A percentile compares a stretch with the other conserved stretches of the same genome.
Evolutionary conservation across 169 alveolate genomes (phyloP).

Genomic region (Eimeria acervulina): DNA sequence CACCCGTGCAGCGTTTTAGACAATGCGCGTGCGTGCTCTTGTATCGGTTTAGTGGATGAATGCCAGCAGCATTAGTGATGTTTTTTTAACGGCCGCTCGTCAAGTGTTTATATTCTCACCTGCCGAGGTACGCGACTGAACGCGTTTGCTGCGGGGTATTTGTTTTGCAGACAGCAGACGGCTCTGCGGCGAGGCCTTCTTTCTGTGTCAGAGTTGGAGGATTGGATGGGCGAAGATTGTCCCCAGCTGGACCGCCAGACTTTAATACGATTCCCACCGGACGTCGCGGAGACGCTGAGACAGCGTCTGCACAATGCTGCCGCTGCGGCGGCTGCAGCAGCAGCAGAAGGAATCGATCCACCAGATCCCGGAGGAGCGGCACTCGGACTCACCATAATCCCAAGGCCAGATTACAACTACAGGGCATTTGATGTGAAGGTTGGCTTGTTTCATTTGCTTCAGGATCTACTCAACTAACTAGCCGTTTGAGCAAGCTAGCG

Average conservation of each 20-base stretch:
- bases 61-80: background rate
- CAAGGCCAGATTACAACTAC: constrained; percentile 72
- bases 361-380: constrained; percentile 49
- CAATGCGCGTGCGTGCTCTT: background rate
- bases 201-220: constrained; percentile 78
- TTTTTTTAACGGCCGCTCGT: background rate
- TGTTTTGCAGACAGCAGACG: constrained; percentile 71
- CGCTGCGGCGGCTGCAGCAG: constrained; percentile 11
- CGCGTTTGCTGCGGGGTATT: background rate
- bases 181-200: constrained; percentile 81
- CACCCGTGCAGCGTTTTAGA: background rate
- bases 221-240: constrained; percentile 80
- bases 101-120: background rate
- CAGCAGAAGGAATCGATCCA: constrained; percentile 47
- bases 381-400: constrained; percentile 73
- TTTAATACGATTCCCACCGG: constrained; percentile 82
- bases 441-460: background rate
- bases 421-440: constrained; percentile 67
- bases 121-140: background rate
- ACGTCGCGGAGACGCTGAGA: constrained; percentile 82
- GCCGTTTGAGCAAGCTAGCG: background rate
- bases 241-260: constrained; percentile 82
- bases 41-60: background rate
- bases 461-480: constrained; percentile 8
- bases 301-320: constrained; percentile 75